Base-by-base conservation (phyloP, 805 yeast genomes). In the Suhomyces emberorum region DNA sequence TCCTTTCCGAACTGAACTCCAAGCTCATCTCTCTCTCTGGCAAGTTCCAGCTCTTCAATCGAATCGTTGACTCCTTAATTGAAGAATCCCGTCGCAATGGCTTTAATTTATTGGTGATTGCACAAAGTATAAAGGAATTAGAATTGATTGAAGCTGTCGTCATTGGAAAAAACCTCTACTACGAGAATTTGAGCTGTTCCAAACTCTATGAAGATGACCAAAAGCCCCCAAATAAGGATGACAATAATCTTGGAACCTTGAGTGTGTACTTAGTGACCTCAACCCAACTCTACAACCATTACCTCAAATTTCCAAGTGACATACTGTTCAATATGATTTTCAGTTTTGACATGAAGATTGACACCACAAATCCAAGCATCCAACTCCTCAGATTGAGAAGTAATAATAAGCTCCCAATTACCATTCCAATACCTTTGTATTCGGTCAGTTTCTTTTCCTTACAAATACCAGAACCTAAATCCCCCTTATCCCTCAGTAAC, bases 81-180 rank as follows among this genome's bases (percentile, higher is more conserved):
- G 37, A 38, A 8, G n/a, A n/a, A n/a, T 7, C 22, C 7, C 19
- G 21, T 3, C 39, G 24, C 22, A 29, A 10, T 5, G 28, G 39
- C 27, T 43, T 48, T 49, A 45, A 57, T 40, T 24, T 59, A 40
- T 44, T 68, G 35, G 65, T 84, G 8, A 73, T 80, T 3, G 82
- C 88, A 0, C 71, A 74, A 24, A 74, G 70, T 48, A 70, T 81
- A 15, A 80, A 82, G 51, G 93, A 84, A 51, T 55, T 84, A 43
- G 95, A 88, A 52, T 61, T 88, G 30, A 69, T 88, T 5, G 97
- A 88, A 56, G 84, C 89, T 0, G 68, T 83, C 30, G 52, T 88
- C 10, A 65, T 83, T n/a, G 96, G 96, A 2, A 78, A 85, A 49
- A 65, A 66, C 24, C 58, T 86, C 25, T 71, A 73, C 42, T 83